Percentiles rank a stretch among this genome's conserved stretches.
Evolutionary conservation across 306 rosid species (phyloP).

Genomic region (Luffa acutangula): DNA sequence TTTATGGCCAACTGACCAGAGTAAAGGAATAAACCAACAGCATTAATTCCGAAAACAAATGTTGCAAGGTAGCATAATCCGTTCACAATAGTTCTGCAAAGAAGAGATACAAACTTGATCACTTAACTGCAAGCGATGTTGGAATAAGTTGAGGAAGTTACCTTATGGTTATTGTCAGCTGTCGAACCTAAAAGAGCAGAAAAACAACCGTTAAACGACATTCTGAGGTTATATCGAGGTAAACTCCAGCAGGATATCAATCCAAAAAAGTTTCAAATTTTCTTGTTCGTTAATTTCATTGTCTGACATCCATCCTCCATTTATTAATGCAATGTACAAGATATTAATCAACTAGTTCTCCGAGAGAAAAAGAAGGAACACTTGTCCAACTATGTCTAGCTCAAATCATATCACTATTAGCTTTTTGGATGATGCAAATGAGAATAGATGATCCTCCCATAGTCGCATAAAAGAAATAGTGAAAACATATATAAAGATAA

Average conservation of each 20-base stretch:
- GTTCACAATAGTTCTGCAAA: slow-evolving; percentile 69
- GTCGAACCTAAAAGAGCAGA: slow-evolving; percentile 62
- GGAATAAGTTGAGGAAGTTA: slow-evolving; percentile 21
- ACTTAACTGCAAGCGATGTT: background rate
- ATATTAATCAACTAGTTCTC: background rate
- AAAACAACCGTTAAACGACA: slow-evolving; percentile 6
- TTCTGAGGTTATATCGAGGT: background rate
- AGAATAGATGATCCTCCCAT: background rate
- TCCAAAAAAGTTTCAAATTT: background rate
- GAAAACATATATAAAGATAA: background rate
- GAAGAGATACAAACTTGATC: slow-evolving; percentile 10
- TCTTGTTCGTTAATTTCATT: background rate
- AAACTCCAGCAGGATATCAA: background rate
- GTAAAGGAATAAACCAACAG: slow-evolving; percentile 71
- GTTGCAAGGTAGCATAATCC: slow-evolving; percentile 92
- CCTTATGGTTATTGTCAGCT: slow-evolving; percentile 84
- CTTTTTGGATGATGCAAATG: background rate
- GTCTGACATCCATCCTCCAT: background rate
- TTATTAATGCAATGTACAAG: background rate
- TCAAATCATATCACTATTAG: background rate
- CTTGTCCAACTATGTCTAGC: background rate
- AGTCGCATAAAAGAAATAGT: background rate
- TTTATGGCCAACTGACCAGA: slow-evolving; percentile 72
- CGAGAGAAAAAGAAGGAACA: background rate
- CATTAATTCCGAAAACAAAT: slow-evolving; percentile 75